Evolutionary conservation across 345 rosid genomes (phyloP), one percentile per base, ranked within the genome.

Genomic region (Iberis pinnata): DNA sequence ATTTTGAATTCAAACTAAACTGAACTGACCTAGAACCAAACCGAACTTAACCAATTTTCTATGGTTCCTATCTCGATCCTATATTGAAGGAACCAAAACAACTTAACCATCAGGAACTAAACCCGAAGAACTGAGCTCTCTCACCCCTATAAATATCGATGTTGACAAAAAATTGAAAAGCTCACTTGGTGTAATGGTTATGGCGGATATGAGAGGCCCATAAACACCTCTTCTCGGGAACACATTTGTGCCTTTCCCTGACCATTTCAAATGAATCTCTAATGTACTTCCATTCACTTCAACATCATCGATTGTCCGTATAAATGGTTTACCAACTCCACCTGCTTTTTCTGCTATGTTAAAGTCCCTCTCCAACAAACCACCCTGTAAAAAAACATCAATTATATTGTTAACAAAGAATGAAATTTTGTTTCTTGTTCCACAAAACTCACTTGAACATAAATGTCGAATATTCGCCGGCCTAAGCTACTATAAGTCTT

Each of bases 151-250:
- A n/a, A n/a, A n/a, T n/a, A n/a, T n/a, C n/a, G n/a, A n/a, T n/a
- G n/a, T n/a, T n/a, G n/a, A n/a, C n/a, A n/a, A n/a, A n/a, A n/a
- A n/a, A n/a, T n/a, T n/a, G n/a, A n/a, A n/a, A n/a, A 49, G 61
- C 95, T 65, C 71, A 87, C 96, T 81, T 7, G 89, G 86, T 45
- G 86, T 81, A 36, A 92, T 67, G 11, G 82, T 61, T 50, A 81
- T 81, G 36, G 82, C 98, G 9, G 89, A 82, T 62, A 92, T 79
- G 45, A 92, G 89, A 60, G 98, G 98, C 25, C 96, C 98, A 49
- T 87, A 79, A 41, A 70, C 80, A 29, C 84, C 86, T 53, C 88
- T 54, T 2, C 38, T 60, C 8, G 98, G 98, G 58, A 90, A 22
- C 6, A 79, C 64, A 14, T 50, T 76, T 12, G 96, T 84, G 43